Percentiles rank a stretch among this genome's conserved stretches.
Conservation (phyloP, 2,329 filamentous ascomycete species). For the Botryotinia narcissicola region DNA sequence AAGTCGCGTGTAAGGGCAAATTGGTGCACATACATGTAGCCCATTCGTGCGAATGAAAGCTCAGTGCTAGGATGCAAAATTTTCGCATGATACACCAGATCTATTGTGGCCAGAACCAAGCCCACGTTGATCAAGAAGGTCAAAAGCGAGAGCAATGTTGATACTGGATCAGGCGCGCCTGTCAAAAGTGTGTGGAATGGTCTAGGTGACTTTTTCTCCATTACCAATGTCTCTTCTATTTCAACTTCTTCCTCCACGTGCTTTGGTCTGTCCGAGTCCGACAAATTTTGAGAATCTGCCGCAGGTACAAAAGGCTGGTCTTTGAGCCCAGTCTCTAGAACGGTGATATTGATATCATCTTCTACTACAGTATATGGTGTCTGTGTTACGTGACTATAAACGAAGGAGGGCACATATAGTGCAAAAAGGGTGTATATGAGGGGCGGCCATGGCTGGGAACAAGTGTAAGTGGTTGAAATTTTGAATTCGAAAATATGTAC, state of each 20-base stretch:
- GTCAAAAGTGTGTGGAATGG: conserved; percentile 66
- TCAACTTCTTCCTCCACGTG: conserved; percentile 53
- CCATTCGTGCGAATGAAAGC: conserved; percentile 81
- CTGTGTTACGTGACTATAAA: conserved; percentile 56
- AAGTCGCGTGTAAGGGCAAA: neutral
- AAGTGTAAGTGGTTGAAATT: conserved; percentile 10
- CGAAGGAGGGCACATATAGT: conserved; percentile 63
- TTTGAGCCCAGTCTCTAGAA: conserved; percentile 48
- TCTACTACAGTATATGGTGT: conserved; percentile 56
- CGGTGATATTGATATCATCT: conserved; percentile 56
- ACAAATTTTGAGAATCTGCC: conserved; percentile 33
- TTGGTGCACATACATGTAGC: conserved; percentile 59
- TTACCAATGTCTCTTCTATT: conserved; percentile 60
- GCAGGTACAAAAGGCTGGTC: conserved; percentile 36
- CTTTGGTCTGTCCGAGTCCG: conserved; percentile 36
- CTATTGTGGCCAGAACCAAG: conserved; percentile 67
- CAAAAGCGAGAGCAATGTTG: conserved; percentile 60
- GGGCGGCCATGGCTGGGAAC: conserved; percentile 39
- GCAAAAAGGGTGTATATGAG: conserved; percentile 61
- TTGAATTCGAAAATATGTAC: conserved; percentile 20
- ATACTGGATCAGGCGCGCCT: conserved; percentile 73
- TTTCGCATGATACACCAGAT: conserved; percentile 74
- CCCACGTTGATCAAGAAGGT: conserved; percentile 71
- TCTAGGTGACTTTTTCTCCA: conserved; percentile 56
- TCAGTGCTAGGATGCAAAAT: conserved; percentile 68